Evolutionary conservation across 768 basidiomycete genomes (phyloP), one percentile per base, ranked within the genome.

Genomic region (Tricholoma saponaceum): DNA sequence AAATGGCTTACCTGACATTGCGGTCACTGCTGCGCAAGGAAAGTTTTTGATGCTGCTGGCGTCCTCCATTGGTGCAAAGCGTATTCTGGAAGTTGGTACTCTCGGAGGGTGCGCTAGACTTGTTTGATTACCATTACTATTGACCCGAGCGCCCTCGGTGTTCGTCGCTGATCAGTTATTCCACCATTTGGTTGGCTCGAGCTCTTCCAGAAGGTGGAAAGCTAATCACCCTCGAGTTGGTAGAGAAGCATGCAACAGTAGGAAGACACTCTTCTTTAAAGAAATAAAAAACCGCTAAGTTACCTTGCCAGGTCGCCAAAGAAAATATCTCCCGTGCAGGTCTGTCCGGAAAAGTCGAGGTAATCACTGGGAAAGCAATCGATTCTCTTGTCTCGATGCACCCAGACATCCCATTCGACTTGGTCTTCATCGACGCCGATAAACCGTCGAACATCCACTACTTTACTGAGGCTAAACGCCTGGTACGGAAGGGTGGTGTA

Each of bases 391-490:
- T 69, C 22, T 74, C 70, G 43, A 69, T 89, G 30, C 70, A 76
- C 6, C 68, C 83, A 6, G 76, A 77, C 9, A 68, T 70, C 4
- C 79, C 77, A 1, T 89, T 86, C 66, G 87, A 89, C 67, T 68
- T 90, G 18, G 76, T 77, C 2, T 90, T 89, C 74, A 86, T 89
- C 60, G 87, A 89, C 69, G 88, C 86, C 6, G 85, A 89, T 72
- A 89, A 89, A 66, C 67, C 71, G 4, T 76, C 74, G 39, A 84
- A 84, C 59, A 54, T 74, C 22, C 72, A 73, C 4, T 88, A 89
- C 64, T 86, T 84, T 70, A 71, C 67, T 1, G 79, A 88, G 58
- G 82, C 81, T 0, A 83, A 88, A 64, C 78, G 86, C 13, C 73
- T 89, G 6, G 75, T 83, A 0, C 74, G 81, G 51, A 76, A 76